Conservation (phyloP, 2,329 filamentous ascomycete genomes). For the Capronia epimyces region DNA sequence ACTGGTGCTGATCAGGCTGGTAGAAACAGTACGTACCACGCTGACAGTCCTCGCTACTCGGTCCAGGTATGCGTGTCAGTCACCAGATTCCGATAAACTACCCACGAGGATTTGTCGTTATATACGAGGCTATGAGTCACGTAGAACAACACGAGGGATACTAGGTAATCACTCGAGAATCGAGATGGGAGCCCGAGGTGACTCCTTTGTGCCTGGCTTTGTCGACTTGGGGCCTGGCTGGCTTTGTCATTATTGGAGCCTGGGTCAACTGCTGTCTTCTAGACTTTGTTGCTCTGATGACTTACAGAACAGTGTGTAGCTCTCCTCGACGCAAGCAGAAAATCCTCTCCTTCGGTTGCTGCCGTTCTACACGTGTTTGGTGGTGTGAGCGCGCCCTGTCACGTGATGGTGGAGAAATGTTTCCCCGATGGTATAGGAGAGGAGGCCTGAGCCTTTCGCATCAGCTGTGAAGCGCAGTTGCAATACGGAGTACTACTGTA, state of each 20-base stretch:
- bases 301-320: too few species aligned
- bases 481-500: too few species aligned
- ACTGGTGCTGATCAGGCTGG: background rate
- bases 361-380: slow-evolving; percentile 1
- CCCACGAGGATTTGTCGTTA: slow-evolving; percentile 6
- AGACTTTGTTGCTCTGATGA: too few species aligned
- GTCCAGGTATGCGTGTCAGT: too few species aligned
- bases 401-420: slow-evolving; percentile 1
- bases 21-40: too few species aligned
- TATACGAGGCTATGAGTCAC: slow-evolving; percentile 7
- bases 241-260: background rate
- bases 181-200: background rate
- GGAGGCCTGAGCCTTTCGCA: too few species aligned
- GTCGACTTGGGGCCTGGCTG: background rate
- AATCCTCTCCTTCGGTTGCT: too few species aligned
- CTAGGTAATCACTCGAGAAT: background rate
- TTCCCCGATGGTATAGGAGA: background rate
- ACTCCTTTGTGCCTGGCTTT: background rate
- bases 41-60: too few species aligned
- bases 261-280: too few species aligned
- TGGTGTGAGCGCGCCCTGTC: slow-evolving; percentile 4
- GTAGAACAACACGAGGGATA: slow-evolving; percentile 3
- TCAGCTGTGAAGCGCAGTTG: too few species aligned
- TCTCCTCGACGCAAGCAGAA: too few species aligned
- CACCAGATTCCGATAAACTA: too few species aligned